Base-by-base conservation (phyloP, 2,329 filamentous ascomycete genomes). In the Dactylellina sp. region DNA sequence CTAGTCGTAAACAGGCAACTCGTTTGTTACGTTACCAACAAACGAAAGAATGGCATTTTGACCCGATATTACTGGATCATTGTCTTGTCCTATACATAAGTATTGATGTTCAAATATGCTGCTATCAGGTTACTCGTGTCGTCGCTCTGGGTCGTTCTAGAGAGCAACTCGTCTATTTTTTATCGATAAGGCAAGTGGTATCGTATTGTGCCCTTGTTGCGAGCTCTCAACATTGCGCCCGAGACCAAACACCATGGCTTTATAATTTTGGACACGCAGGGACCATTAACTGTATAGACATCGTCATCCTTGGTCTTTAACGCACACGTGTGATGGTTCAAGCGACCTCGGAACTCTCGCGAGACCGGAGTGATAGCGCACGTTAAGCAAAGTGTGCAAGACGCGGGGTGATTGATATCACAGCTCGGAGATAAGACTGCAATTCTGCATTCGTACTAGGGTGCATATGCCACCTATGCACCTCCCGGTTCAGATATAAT, bases 1-100 rank as follows among this genome's bases (percentile, higher is more conserved):
- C 68, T 72, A 72, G 68, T 50, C 47, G 52, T 39, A 72, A 72
- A 64, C 25, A 22, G 60, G 68, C 39, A 72, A 39, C 60, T 72
- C 57, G 53, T 72, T 47, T 53, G 49, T 60, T 62, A 42, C 64
- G 32, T 60, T 60, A 22, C 32, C 20, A 52, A 53, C 11, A 68
- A 53, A 53, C 63, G 53, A 60, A 35, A 40, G 37, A 3, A 40
- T 40, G 40, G 59, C n/a, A 44, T 46, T 60, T 46, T 37, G 37
- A 68, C 44, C 63, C 63, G 63, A 68, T 49, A 62, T 62, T 62
- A 42, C 59, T 62, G 40, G 35, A 40, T 60, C 55, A 50, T 20
- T 65, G 68, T 62, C 44, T 61, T 66, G 32, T 42, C 28, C 56
- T 63, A 62, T 56, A 71, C 62, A 62, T 63, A 63, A 71, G 39